phyloP scores from a whole-genome alignment of 805 yeast genomes.

The Wickerhamiella nectarea region DNA sequence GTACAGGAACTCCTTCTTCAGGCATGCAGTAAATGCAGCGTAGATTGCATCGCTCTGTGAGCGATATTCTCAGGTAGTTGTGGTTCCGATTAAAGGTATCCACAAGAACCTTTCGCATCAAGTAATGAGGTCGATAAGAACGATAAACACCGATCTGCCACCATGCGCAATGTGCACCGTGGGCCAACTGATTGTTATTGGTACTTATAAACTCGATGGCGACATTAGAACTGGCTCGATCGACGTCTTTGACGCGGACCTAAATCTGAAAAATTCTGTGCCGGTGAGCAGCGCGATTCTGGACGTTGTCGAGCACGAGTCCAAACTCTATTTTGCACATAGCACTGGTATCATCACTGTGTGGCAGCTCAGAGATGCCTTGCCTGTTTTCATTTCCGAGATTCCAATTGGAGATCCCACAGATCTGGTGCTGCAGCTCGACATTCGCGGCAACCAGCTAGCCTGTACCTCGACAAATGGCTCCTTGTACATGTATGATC shows the following conservation, averaged over 20 bases:
- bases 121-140: not conserved
- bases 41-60: slow-evolving; percentile 39
- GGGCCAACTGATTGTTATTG: slow-evolving; percentile 42
- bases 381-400: slow-evolving; percentile 22
- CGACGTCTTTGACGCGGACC: slow-evolving; percentile 29
- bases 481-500: slow-evolving; percentile 33
- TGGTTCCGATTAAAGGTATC: slow-evolving; percentile 35
- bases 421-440: slow-evolving; percentile 40
- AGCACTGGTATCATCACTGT: slow-evolving; percentile 62
- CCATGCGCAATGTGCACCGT: slow-evolving; percentile 72
- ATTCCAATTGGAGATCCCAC: slow-evolving; percentile 35
- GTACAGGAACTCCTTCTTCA: slow-evolving; percentile 39
- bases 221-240: slow-evolving; percentile 55
- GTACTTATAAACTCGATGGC: slow-evolving; percentile 67
- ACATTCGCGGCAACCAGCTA: slow-evolving; percentile 23
- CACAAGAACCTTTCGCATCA: slow-evolving; percentile 20
- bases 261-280: slow-evolving; percentile 13
- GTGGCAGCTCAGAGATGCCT: slow-evolving; percentile 36
- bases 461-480: slow-evolving; percentile 62
- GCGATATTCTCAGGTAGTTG: slow-evolving; percentile 37
- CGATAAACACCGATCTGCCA: slow-evolving; percentile 38
- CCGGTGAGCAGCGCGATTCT: slow-evolving; percentile 39
- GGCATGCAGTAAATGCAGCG: slow-evolving; percentile 41
- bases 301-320: slow-evolving; percentile 53
- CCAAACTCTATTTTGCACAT: slow-evolving; percentile 38